Evolutionary conservation across 2,329 filamentous ascomycete genomes (phyloP).

Genomic region (Pseudogymnoascus sp.): DNA sequence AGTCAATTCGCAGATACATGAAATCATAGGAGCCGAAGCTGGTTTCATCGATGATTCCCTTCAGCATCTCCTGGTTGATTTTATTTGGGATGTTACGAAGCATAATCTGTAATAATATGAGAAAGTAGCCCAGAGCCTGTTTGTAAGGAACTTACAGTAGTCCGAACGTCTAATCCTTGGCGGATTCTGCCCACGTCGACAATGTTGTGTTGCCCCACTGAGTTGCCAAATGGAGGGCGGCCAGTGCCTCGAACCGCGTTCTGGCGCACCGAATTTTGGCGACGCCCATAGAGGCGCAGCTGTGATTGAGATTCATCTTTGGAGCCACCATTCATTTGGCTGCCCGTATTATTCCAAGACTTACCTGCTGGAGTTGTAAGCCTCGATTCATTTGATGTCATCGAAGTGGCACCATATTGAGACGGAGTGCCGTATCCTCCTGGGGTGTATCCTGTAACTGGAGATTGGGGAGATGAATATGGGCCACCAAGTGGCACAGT

Average conservation of each 20-base stretch:
- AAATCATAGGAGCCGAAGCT: conserved; percentile 85
- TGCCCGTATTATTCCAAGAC: neutral
- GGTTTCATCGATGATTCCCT: conserved; percentile 68
- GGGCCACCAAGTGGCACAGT: conserved; percentile 2
- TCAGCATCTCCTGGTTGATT: conserved; percentile 68
- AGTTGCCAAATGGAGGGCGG: conserved; percentile 35
- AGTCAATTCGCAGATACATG: conserved; percentile 87
- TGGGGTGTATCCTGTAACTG: neutral
- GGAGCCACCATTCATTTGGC: neutral
- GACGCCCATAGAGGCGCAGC: conserved; percentile 15
- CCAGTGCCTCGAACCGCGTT: conserved; percentile 39
- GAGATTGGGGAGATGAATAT: conserved; percentile 9
- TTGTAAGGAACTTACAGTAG: conserved; percentile 47
- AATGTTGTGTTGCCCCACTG: conserved; percentile 48
- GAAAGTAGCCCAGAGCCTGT: conserved; percentile 10
- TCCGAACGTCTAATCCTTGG: conserved; percentile 63
- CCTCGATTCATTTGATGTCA: neutral
- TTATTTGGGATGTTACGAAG: conserved; percentile 91
- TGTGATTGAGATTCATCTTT: neutral
- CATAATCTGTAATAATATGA: conserved; percentile 59
- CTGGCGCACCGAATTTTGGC: conserved; percentile 38
- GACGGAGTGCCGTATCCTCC: neutral
- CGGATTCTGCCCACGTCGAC: conserved; percentile 53
- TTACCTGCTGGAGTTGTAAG: neutral
- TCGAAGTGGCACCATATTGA: neutral